Evolutionary conservation across 352 stramenopile species (phyloP).

Genomic region (Bremia lactucae): DNA sequence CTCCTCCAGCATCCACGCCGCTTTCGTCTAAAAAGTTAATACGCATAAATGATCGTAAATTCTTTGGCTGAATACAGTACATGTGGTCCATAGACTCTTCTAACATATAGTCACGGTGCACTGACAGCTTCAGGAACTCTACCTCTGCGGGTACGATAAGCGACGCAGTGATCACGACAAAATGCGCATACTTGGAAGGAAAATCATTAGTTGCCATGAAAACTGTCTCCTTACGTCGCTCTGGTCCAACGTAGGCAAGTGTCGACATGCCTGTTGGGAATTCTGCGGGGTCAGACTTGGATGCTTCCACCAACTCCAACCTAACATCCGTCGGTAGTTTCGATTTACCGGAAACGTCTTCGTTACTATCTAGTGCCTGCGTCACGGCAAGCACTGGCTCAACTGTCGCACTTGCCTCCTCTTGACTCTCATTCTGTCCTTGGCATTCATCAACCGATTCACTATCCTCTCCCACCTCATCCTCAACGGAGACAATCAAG

Average conservation of each 20-base stretch:
- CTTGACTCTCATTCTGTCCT: neutral
- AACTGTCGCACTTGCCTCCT: constrained; percentile 3
- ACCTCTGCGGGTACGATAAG: constrained; percentile 51
- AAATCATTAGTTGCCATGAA: constrained; percentile 40
- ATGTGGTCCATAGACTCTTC: constrained; percentile 68
- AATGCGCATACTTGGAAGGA: constrained; percentile 63
- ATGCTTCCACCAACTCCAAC: constrained; percentile 22
- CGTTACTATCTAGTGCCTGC: constrained; percentile 7
- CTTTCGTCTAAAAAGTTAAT: constrained; percentile 83
- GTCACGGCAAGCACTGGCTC: constrained; percentile 11
- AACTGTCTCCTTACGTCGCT: constrained; percentile 33
- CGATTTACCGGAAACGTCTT: constrained; percentile 8
- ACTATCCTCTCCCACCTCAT: constrained; percentile 8
- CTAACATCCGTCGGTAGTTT: constrained; percentile 13
- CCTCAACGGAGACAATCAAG: constrained; percentile 22
- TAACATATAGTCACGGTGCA: constrained; percentile 51
- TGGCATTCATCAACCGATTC: constrained; percentile 1
- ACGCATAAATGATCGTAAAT: constrained; percentile 64
- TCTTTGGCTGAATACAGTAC: constrained; percentile 39
- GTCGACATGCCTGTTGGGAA: constrained; percentile 27
- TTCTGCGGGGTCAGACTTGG: constrained; percentile 10
- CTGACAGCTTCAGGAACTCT: constrained; percentile 54
- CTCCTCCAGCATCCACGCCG: constrained; percentile 75
- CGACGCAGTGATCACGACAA: constrained; percentile 56
- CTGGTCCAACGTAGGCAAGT: constrained; percentile 15